phyloP scores from a whole-genome alignment of 768 basidiomycete species.

The Daedaleopsis nitida region DNA sequence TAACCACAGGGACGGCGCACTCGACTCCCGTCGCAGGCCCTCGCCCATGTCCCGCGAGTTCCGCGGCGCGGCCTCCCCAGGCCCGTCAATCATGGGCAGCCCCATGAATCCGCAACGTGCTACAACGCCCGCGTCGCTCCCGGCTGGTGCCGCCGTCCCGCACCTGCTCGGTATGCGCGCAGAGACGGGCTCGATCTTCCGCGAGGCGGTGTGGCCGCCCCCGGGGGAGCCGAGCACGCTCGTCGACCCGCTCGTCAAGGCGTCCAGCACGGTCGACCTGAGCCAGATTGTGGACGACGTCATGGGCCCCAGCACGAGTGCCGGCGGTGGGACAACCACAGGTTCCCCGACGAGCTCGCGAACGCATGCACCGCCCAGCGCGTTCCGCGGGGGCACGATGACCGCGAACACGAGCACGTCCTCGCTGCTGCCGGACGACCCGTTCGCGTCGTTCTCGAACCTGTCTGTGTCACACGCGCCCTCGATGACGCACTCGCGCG shows the following conservation, averaged over 20 bases:
- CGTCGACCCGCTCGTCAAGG: slow-evolving; percentile 30
- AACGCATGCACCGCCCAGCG: background rate
- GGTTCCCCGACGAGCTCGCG: no score
- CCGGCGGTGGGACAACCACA: no score
- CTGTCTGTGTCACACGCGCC: background rate
- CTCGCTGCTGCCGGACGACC: slow-evolving; percentile 14
- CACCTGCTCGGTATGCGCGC: slow-evolving; percentile 28
- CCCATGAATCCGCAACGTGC: slow-evolving; percentile 18
- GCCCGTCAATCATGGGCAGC: slow-evolving; percentile 9
- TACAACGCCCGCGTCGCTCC: slow-evolving; percentile 6
- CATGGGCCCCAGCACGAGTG: slow-evolving; percentile 25
- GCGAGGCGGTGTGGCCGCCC: slow-evolving; percentile 33
- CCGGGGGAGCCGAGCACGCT: slow-evolving; percentile 26
- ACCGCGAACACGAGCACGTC: background rate
- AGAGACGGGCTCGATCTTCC: slow-evolving; percentile 34
- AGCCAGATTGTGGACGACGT: slow-evolving; percentile 30
- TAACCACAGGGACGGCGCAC: background rate
- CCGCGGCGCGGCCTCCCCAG: slow-evolving; percentile 1
- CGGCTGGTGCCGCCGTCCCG: slow-evolving; percentile 17
- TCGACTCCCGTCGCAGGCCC: slow-evolving; percentile 1
- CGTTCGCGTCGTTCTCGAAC: slow-evolving; percentile 11
- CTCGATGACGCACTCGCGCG: slow-evolving; percentile 18
- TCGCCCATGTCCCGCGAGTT: slow-evolving; percentile 13
- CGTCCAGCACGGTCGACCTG: slow-evolving; percentile 28
- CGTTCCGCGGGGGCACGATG: background rate